Evolutionary conservation across 805 yeast species (phyloP), one percentile per base, ranked within the genome.

Genomic region (Yamadazyma olivae): DNA sequence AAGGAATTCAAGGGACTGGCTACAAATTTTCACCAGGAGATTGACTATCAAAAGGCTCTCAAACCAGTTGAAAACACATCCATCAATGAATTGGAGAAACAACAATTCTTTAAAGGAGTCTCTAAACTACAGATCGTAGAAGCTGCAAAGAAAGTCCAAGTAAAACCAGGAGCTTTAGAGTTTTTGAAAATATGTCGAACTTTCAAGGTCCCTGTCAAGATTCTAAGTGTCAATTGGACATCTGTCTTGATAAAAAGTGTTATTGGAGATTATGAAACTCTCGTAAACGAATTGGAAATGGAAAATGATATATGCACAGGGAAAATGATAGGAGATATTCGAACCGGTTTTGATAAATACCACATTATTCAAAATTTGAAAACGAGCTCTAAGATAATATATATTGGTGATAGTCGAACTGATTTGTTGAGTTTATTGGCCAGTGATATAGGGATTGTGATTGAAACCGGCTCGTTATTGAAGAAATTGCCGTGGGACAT

Each of bases 181-280:
- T 62, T 71, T 44, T 39, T 64, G 23, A 25, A 40, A 28, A n/a
- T 30, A 31, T 36, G 64, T 47, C 22, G 35, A 15, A 17, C 14
- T 6, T 24, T 36, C 31, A 22, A 47, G 1, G 50, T 67, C 3
- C 74, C 75, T 0, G 53, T 74, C 1, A 53, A 58, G 6, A 60
- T 81, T 2, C 45, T 80, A 21, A 79, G 85, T 45, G 76, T 79
- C 31, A 79, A 79, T 51, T 81, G 87, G 87, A 73, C 83, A 6
- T 61, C 67, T 1, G 15, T 58, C 9, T 57, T 79, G 14, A 79
- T 81, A 30, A 18, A n/a, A 29, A 20, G 21, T 29, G 5, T 12
- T 29, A 2, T 7, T 13, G 9, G 36, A 10, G 3, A 21, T 33
- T 3, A n/a, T 26, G 16, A 5, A n/a, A 7, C 16, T 10, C 10